Base-by-base conservation (phyloP, 2,329 filamentous ascomycete genomes). In the Penicillium sp. region DNA sequence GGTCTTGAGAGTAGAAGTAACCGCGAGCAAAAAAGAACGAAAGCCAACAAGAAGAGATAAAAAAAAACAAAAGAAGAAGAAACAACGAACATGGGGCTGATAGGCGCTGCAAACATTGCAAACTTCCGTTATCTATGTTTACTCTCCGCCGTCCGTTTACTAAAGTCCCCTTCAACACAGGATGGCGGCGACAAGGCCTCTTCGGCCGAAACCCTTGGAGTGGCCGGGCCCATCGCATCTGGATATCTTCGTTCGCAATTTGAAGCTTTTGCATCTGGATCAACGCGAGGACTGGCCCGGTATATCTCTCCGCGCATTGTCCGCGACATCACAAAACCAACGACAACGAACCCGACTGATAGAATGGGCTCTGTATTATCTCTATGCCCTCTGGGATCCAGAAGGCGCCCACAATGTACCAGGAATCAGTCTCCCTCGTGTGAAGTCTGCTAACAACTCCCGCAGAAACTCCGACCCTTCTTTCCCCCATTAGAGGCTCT, bases 401-500 rank as follows among this genome's bases (percentile, higher is more conserved):
- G 83, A 87, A 10, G 88, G 90, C 64, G 84, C 91, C 16, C 82
- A 83, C 59, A 87, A 87, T 76, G 90, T 91, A 79, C 40, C 50
- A 47, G 38, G 14, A 16, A 40, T 18, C 35, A 36, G 36, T 27
- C 14, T 7, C 19, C 23, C 16, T 42, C 27, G n/a, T 39, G n/a
- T 14, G 36, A 29, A 19, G 4, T 11, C 39, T 43, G 38, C 59
- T 60, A 49, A 63, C 45, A 27, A 40, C n/a, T 26, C n/a, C 30
- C n/a, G 34, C 66, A 93, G 88, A 97, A 94, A 81, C 81, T 97
- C 9, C 86, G 87, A 54, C 90, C 91, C 0, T 94, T 93, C 78
- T 97, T 95, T 68, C 94, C 94, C 14, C 90, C 94, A 0, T 81
- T 90, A 61, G 92, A 97, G 65, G 91, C 93, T 35, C 81, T 95